These are phyloP conservation scores for Plasmopara muralis DNA, from an alignment of 352 stramenopile genomes.

Conservation along the genomic window DNA sequence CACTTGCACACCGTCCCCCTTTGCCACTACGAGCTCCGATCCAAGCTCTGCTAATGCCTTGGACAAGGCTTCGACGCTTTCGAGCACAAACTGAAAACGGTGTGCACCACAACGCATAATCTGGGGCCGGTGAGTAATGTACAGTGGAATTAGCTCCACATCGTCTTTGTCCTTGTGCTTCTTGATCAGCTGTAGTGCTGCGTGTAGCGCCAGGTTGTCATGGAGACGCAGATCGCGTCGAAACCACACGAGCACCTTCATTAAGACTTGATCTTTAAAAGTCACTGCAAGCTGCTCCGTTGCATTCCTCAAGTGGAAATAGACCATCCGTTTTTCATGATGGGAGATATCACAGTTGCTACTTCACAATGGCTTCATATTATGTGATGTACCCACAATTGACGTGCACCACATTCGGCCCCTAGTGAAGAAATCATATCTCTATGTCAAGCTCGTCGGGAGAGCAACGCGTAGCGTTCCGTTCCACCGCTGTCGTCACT, in stretches of 20 bases:
- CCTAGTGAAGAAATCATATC: neutral
- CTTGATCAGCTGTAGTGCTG: constrained; percentile 43
- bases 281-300: neutral
- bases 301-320: neutral
- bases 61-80: constrained; percentile 85
- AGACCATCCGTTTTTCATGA: too few species aligned
- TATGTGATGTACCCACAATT: constrained; percentile 1
- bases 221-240: constrained; percentile 93
- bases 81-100: constrained; percentile 90
- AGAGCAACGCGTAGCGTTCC: constrained; percentile 62
- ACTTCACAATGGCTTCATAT: neutral
- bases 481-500: constrained; percentile 60
- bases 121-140: constrained; percentile 80
- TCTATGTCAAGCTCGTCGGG: constrained; percentile 19
- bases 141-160: constrained; percentile 76
- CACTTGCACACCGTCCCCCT: constrained; percentile 69
- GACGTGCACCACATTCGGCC: neutral
- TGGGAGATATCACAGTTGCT: too few species aligned
- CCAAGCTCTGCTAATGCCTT: constrained; percentile 55
- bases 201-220: constrained; percentile 92
- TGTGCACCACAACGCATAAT: constrained; percentile 78
- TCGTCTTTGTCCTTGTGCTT: neutral
- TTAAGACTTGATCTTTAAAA: neutral
- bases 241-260: constrained; percentile 84
- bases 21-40: constrained; percentile 59